These are phyloP conservation scores for Coemansia umbellata DNA, from an alignment of 192 early-diverging fungal species.

Conservation along the genomic window DNA sequence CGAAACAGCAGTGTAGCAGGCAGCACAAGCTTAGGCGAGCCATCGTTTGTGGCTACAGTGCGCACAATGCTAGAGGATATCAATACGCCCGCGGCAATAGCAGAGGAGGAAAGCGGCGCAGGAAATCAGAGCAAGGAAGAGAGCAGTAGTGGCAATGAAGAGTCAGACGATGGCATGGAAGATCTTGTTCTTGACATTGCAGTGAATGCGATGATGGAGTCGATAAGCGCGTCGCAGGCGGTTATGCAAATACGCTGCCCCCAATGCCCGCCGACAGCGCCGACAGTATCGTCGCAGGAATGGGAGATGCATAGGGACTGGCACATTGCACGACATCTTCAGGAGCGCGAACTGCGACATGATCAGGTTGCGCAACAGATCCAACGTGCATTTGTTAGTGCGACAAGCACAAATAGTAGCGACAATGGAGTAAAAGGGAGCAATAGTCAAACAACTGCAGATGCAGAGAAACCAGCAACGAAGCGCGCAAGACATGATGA, in stretches of 20 bases:
- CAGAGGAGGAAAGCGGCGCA: not conserved
- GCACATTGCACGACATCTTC: slow-evolving; percentile 45
- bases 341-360: slow-evolving; percentile 41
- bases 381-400: slow-evolving; percentile 15
- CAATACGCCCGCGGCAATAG: slow-evolving; percentile 2
- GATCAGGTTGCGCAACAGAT: slow-evolving; percentile 27
- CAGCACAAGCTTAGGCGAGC: slow-evolving; percentile 1
- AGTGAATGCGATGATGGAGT: slow-evolving; percentile 47
- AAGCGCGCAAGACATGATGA: slow-evolving; percentile 18
- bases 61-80: slow-evolving; percentile 9
- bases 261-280: slow-evolving; percentile 21
- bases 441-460: not conserved
- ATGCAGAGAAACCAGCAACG: slow-evolving; percentile 2
- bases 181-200: slow-evolving; percentile 35
- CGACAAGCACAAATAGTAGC: not conserved
- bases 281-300: slow-evolving; percentile 23
- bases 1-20: slow-evolving; percentile 1
- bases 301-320: slow-evolving; percentile 50
- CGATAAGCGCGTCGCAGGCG: slow-evolving; percentile 34
- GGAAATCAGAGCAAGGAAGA: not conserved
- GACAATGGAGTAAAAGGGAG: too few relatives aligned
- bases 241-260: slow-evolving; percentile 47
- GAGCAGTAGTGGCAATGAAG: not conserved
- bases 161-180: slow-evolving; percentile 11
- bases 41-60: slow-evolving; percentile 14